Evolutionary conservation across 192 early-diverging fungal species (phyloP).

Genomic region (Phycomyces nitens): DNA sequence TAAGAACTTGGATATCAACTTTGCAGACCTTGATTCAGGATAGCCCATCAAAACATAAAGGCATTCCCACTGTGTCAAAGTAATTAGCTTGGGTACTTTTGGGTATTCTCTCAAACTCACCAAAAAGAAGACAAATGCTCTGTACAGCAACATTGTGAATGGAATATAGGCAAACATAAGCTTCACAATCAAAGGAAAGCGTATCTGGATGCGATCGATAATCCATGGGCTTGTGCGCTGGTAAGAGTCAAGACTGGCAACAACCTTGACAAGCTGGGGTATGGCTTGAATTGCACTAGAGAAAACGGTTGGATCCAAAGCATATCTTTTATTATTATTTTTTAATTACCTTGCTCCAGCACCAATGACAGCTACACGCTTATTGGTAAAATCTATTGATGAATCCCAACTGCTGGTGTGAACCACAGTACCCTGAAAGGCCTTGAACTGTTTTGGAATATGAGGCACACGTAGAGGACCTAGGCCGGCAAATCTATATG

Average conservation of each 20-base stretch:
- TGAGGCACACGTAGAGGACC: constrained; percentile 45
- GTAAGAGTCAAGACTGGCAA: constrained; percentile 37
- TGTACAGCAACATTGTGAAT: constrained; percentile 28
- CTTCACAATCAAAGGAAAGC: constrained; percentile 13
- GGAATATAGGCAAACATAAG: constrained; percentile 5
- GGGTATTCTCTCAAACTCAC: too few relatives aligned
- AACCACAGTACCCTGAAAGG: constrained; percentile 31
- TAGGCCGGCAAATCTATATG: constrained; percentile 34
- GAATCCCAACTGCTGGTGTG: constrained; percentile 36
- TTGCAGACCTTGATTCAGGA: not conserved
- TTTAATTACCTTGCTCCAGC: constrained; percentile 51
- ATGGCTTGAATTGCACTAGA: constrained; percentile 46
- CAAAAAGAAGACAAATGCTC: constrained; percentile 8
- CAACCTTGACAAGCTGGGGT: constrained; percentile 40
- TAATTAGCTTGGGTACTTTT: too few relatives aligned
- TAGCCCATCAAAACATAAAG: not conserved
- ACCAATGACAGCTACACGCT: constrained; percentile 46
- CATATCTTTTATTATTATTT: too few relatives aligned
- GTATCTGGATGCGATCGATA: constrained; percentile 33
- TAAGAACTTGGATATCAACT: not conserved
- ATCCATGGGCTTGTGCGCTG: constrained; percentile 51
- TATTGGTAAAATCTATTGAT: constrained; percentile 37
- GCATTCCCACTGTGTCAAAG: not conserved
- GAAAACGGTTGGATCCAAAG: too few relatives aligned
- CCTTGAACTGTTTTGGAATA: constrained; percentile 43